Conservation (phyloP, 352 stramenopile species). For the Salisapilia sapeloensis region DNA sequence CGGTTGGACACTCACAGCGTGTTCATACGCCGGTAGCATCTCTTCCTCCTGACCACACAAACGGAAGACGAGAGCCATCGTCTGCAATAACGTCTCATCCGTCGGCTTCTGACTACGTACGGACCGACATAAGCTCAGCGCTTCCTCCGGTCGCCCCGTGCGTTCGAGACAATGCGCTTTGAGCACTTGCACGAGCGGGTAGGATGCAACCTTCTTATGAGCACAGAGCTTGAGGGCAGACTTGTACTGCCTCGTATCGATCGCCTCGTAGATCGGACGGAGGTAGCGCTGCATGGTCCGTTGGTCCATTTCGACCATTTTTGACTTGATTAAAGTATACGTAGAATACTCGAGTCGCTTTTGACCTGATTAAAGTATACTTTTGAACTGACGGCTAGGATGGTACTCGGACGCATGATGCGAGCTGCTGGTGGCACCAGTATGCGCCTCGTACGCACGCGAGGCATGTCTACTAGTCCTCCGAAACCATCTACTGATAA, state of each 20-base stretch:
- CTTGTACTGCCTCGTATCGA: conserved; percentile 70
- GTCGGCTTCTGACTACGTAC: conserved; percentile 48
- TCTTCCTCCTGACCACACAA: conserved; percentile 47
- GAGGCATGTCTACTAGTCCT: too few relatives aligned
- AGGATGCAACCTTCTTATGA: conserved; percentile 59
- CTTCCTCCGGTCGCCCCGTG: conserved; percentile 43
- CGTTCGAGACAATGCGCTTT: conserved; percentile 75
- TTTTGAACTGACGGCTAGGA: too few relatives aligned
- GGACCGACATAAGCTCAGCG: conserved; percentile 45
- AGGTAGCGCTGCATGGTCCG: conserved; percentile 45
- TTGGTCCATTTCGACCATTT: conserved; percentile 1
- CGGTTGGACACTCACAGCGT: conserved; percentile 20
- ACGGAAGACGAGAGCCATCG: conserved; percentile 74
- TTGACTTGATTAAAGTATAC: too few relatives aligned
- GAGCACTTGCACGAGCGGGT: conserved; percentile 73
- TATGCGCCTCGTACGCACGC: too few relatives aligned
- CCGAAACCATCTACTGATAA: too few relatives aligned
- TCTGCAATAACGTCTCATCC: conserved; percentile 72
- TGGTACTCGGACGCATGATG: too few relatives aligned
- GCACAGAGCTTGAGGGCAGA: conserved; percentile 58
- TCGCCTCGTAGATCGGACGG: conserved; percentile 74
- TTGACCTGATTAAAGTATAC: too few relatives aligned
- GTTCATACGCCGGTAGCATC: conserved; percentile 63
- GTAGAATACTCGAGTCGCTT: too few relatives aligned
- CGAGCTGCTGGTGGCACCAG: too few relatives aligned